These are phyloP conservation scores for Penicillium sp. DNA, from an alignment of 2,329 filamentous ascomycete species.

Conservation along the genomic window DNA sequence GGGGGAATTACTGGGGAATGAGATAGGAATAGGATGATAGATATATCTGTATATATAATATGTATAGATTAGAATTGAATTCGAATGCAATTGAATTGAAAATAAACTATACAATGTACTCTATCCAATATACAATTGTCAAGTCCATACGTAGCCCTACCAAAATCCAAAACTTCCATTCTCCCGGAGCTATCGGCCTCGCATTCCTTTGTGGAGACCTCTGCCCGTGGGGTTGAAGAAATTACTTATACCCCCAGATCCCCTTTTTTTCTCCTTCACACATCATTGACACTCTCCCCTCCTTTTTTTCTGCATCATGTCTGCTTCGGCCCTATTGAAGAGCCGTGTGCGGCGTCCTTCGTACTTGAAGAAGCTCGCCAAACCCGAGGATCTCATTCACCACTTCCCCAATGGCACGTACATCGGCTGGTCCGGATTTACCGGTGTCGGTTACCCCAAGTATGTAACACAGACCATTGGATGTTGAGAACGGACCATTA, in stretches of 20 bases:
- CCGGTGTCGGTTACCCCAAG: slow-evolving; percentile 87
- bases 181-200: slow-evolving; percentile 7
- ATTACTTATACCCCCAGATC: slow-evolving; percentile 14
- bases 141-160: background rate
- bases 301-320: slow-evolving; percentile 35
- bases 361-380: slow-evolving; percentile 76
- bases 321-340: slow-evolving; percentile 71
- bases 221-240: slow-evolving; percentile 18
- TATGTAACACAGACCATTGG: slow-evolving; percentile 43
- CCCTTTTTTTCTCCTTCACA: slow-evolving; percentile 6
- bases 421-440: slow-evolving; percentile 89
- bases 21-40: background rate
- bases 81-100: background rate
- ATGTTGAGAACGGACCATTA: background rate
- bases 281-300: slow-evolving; percentile 15
- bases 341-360: slow-evolving; percentile 72
- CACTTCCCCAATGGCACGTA: slow-evolving; percentile 83
- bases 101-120: background rate
- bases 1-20: background rate
- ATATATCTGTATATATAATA: background rate
- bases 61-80: background rate
- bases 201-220: slow-evolving; percentile 9
- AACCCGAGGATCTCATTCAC: slow-evolving; percentile 74
- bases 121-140: background rate
- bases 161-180: slow-evolving; percentile 1